Evolutionary conservation across 2,329 filamentous ascomycete species (phyloP).

Genomic region (Tolypocladium capitatum): DNA sequence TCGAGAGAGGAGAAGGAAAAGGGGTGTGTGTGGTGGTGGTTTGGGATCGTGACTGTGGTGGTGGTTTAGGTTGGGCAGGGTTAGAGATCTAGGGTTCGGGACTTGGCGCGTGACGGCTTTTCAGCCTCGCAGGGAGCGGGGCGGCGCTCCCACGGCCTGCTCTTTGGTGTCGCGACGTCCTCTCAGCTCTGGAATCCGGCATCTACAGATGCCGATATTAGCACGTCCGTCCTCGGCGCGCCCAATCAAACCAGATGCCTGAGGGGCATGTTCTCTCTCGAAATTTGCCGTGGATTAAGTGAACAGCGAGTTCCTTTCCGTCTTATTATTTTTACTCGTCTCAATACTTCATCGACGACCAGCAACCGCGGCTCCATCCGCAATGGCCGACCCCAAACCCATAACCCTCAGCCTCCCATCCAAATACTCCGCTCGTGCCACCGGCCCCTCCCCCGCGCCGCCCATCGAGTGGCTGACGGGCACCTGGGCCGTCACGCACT

Average conservation of each 20-base stretch:
- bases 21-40: background rate
- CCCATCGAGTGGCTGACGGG: conserved; percentile 46
- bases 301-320: background rate
- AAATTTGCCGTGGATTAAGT: background rate
- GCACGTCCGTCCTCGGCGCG: background rate
- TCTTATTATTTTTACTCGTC: background rate
- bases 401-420: conserved; percentile 27
- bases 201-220: conserved; percentile 34
- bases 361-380: background rate
- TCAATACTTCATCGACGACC: background rate
- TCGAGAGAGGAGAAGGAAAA: background rate
- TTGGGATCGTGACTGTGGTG: background rate
- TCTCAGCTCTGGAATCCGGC: too few species aligned
- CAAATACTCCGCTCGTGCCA: conserved; percentile 27
- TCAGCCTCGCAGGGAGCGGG: background rate
- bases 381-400: conserved; percentile 6
- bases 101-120: background rate
- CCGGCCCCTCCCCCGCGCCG: conserved; percentile 25
- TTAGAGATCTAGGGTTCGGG: background rate
- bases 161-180: background rate
- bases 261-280: background rate
- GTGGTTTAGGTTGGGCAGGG: background rate
- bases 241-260: too few species aligned
- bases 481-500: conserved; percentile 64
- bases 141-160: background rate